Conservation (phyloP, 139 green algal species). For the Zygnema circumcarinatum region DNA sequence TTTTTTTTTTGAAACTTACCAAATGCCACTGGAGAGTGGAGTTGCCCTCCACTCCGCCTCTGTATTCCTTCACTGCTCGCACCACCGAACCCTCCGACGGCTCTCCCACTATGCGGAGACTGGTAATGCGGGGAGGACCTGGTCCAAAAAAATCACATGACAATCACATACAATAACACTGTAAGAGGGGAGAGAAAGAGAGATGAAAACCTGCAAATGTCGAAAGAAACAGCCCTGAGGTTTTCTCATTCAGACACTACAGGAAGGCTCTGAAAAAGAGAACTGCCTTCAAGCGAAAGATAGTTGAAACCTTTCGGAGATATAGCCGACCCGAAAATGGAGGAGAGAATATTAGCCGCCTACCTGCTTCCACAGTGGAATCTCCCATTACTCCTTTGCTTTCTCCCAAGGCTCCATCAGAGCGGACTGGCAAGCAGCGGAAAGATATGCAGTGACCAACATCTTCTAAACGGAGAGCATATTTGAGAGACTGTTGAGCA, state of each 20-base stretch:
- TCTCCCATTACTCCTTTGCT: slow-evolving; percentile 2
- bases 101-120: neutral
- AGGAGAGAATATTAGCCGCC: too few species aligned
- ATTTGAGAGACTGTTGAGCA: neutral
- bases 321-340: too few species aligned
- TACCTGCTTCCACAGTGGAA: neutral
- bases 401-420: slow-evolving; percentile 25
- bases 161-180: too few species aligned
- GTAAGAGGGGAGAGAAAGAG: too few species aligned
- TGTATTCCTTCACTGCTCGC: slow-evolving; percentile 10
- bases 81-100: slow-evolving; percentile 12
- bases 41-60: slow-evolving; percentile 26
- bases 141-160: too few species aligned
- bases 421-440: slow-evolving; percentile 7
- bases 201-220: too few species aligned
- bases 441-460: slow-evolving; percentile 43
- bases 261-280: too few species aligned
- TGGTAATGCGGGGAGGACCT: slow-evolving; percentile 7
- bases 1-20: too few species aligned
- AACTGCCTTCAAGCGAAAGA: too few species aligned
- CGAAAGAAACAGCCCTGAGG: too few species aligned
- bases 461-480: slow-evolving; percentile 6
- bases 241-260: too few species aligned
- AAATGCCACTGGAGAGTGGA: slow-evolving; percentile 38
- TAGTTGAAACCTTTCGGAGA: too few species aligned